A percentile compares a stretch with the other conserved stretches of the same genome.
Conservation (phyloP, 2,329 filamentous ascomycete species). For the Curvularia lunata region DNA sequence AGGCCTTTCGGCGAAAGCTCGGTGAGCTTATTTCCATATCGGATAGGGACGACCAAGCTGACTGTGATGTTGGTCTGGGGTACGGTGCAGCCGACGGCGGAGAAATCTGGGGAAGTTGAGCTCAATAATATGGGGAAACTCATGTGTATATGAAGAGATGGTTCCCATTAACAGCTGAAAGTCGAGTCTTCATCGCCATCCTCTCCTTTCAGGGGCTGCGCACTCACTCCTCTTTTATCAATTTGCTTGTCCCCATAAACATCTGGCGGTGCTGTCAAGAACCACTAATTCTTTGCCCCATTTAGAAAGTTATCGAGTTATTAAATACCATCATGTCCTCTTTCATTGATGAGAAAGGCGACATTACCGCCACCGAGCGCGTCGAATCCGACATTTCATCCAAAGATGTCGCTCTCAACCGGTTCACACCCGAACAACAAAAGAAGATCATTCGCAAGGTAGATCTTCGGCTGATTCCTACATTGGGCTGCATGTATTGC, state of each 20-base stretch:
- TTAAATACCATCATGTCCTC: conserved; percentile 18
- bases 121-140: conserved; percentile 3
- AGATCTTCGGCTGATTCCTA: conserved; percentile 50
- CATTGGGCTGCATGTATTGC: conserved; percentile 50
- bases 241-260: not conserved
- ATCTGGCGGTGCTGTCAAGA: not conserved
- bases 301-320: not conserved
- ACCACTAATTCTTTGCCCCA: not conserved
- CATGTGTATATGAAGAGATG: conserved; percentile 16
- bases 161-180: not conserved
- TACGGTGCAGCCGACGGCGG: conserved; percentile 17
- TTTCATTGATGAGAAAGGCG: conserved; percentile 31
- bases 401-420: conserved; percentile 26
- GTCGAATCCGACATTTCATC: conserved; percentile 21
- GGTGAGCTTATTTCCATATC: not conserved
- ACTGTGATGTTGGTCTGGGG: conserved; percentile 15
- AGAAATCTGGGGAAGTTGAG: conserved; percentile 22
- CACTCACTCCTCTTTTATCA: not conserved
- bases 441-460: conserved; percentile 37
- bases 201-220: not conserved
- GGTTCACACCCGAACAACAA: conserved; percentile 32
- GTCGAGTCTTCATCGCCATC: not conserved
- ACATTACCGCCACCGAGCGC: conserved; percentile 24
- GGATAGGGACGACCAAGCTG: conserved; percentile 3
- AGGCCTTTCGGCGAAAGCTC: not conserved